phyloP scores from a whole-genome alignment of 2,329 filamentous ascomycete species.

The Pestalotiopsis sp. region DNA sequence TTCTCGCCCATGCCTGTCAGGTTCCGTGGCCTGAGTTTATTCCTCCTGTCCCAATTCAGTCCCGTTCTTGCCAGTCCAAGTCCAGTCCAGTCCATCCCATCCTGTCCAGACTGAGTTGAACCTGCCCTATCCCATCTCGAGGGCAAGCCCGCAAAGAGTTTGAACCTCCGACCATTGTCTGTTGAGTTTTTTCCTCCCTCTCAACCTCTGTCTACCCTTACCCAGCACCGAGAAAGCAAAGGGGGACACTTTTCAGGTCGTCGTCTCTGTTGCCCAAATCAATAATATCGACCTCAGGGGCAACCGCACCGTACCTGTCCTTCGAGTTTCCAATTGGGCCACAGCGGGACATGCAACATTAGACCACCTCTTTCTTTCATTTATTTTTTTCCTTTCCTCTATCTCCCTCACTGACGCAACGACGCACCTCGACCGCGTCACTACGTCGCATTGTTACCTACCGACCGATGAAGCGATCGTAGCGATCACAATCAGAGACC shows the following conservation, averaged over 20 bases:
- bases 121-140: not conserved
- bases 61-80: not conserved
- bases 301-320: not conserved
- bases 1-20: not conserved
- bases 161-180: not conserved
- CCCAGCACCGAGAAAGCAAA: not conserved
- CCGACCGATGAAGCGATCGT: conserved; percentile 4
- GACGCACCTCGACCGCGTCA: not conserved
- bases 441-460: not conserved
- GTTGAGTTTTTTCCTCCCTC: not conserved
- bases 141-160: not conserved
- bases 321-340: not conserved
- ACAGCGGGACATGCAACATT: not conserved
- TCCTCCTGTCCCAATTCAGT: conserved; percentile 5
- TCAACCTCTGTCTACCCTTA: not conserved
- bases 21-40: conserved; percentile 7
- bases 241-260: not conserved
- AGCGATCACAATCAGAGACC: not conserved
- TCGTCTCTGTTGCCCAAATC: not conserved
- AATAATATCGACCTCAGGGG: not conserved
- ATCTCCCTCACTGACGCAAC: not conserved
- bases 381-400: not conserved
- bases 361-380: not conserved
- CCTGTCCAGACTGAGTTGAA: not conserved
- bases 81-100: not conserved